Conservation (phyloP, 805 yeast species). For the Saccharomyces cerevisiae region DNA sequence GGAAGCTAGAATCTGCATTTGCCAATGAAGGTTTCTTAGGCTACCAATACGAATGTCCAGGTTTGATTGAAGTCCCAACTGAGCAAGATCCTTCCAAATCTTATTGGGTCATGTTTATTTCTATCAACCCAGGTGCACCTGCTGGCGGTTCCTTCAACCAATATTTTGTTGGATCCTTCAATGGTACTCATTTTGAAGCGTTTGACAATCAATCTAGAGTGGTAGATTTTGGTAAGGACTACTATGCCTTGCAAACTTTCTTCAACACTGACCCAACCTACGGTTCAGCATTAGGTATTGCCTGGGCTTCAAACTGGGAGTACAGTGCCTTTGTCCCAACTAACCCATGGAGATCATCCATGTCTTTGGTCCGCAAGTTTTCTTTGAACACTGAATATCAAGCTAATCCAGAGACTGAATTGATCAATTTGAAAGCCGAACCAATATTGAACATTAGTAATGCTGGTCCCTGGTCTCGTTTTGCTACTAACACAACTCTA, state of each 20-base stretch:
- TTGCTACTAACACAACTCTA: slow-evolving; percentile 2
- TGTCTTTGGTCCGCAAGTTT: slow-evolving; percentile 30
- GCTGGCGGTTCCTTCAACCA: slow-evolving; percentile 35
- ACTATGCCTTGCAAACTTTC: slow-evolving; percentile 34
- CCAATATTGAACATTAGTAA: slow-evolving; percentile 17
- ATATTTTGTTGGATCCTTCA: slow-evolving; percentile 36
- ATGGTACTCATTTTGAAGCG: slow-evolving; percentile 33
- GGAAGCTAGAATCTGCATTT: slow-evolving; percentile 27
- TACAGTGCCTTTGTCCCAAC: slow-evolving; percentile 34
- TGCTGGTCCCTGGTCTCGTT: not conserved
- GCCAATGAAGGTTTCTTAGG: slow-evolving; percentile 27
- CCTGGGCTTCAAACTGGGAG: slow-evolving; percentile 41
- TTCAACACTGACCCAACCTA: slow-evolving; percentile 19
- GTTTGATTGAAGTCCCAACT: slow-evolving; percentile 27
- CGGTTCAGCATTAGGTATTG: slow-evolving; percentile 30
- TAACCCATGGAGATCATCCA: slow-evolving; percentile 30
- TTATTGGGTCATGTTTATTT: slow-evolving; percentile 33
- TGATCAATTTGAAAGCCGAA: slow-evolving; percentile 13
- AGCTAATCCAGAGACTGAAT: slow-evolving; percentile 19
- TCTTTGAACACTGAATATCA: slow-evolving; percentile 18
- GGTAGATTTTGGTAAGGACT: slow-evolving; percentile 33
- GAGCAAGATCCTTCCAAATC: slow-evolving; percentile 10
- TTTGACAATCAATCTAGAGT: slow-evolving; percentile 25
- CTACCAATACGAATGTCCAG: slow-evolving; percentile 38
- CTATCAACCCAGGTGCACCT: slow-evolving; percentile 38